A percentile compares a stretch with the other conserved stretches of the same genome.
Conservation (phyloP, 768 basidiomycete genomes). For the Boletus fagicola region DNA sequence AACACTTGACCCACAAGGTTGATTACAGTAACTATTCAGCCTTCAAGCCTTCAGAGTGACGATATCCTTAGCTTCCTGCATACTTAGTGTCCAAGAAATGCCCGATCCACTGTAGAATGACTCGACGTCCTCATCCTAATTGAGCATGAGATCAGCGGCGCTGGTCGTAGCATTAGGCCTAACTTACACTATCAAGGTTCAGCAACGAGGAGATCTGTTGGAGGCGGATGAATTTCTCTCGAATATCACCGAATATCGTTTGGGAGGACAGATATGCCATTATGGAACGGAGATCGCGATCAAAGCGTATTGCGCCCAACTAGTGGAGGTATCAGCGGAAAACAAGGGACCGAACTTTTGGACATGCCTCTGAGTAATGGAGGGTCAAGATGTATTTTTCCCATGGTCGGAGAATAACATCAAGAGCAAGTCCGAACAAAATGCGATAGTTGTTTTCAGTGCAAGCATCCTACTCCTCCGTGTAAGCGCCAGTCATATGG, state of each 20-base stretch:
- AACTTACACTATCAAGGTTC: conserved; percentile 72
- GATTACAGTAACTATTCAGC: conserved; percentile 1
- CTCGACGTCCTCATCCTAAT: conserved; percentile 89
- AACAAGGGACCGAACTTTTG: background rate
- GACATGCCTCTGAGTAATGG: conserved; percentile 81
- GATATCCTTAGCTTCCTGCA: conserved; percentile 72
- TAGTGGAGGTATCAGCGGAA: conserved; percentile 32
- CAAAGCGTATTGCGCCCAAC: conserved; percentile 95
- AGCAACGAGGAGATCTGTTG: conserved; percentile 92
- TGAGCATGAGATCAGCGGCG: conserved; percentile 4
- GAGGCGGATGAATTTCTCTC: conserved; percentile 88
- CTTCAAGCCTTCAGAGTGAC: conserved; percentile 51
- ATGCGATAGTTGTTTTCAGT: conserved; percentile 85
- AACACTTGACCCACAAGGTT: background rate
- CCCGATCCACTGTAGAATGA: conserved; percentile 94
- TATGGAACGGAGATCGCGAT: conserved; percentile 85
- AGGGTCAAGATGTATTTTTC: conserved; percentile 82
- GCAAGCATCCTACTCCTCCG: conserved; percentile 63
- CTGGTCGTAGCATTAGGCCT: background rate
- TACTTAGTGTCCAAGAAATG: conserved; percentile 80
- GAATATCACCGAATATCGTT: conserved; percentile 82
- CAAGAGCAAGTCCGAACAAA: conserved; percentile 83
- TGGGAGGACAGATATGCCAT: conserved; percentile 83
- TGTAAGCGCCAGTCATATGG: conserved; percentile 1
- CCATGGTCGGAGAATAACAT: conserved; percentile 91